Evolutionary conservation across 1,284 basidiomycete genomes (phyloP).

Genomic region (Pyrrhoderma lamaoense): DNA sequence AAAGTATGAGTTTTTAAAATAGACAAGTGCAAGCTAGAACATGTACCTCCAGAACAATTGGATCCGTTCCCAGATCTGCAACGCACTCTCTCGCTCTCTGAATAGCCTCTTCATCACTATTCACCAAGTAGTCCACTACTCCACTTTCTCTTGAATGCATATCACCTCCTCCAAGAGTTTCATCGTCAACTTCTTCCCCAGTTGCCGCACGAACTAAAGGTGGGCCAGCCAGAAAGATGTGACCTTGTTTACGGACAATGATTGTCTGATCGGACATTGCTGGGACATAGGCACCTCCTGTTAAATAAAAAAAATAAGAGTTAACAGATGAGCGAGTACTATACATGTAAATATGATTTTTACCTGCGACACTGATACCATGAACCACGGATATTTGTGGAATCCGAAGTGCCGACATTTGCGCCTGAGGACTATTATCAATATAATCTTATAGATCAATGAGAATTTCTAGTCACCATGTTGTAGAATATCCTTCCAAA

Average conservation of each 20-base stretch:
- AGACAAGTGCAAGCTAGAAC: background rate
- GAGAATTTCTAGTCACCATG: constrained; percentile 50
- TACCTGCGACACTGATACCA: constrained; percentile 86
- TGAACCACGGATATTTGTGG: constrained; percentile 92
- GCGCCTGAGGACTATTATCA: constrained; percentile 55
- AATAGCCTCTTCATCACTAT: constrained; percentile 85
- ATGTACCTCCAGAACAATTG: background rate
- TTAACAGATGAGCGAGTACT: too few species aligned
- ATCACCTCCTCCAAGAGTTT: constrained; percentile 83
- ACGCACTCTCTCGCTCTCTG: constrained; percentile 78
- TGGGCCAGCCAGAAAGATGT: constrained; percentile 93
- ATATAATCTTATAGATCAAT: background rate
- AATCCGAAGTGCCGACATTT: constrained; percentile 85
- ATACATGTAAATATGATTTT: too few species aligned
- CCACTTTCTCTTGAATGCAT: constrained; percentile 95
- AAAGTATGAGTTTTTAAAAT: background rate
- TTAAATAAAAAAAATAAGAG: constrained; percentile 18
- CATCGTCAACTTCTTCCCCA: constrained; percentile 89
- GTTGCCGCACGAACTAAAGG: constrained; percentile 94
- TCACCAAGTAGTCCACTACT: constrained; percentile 88
- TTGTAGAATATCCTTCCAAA: constrained; percentile 97
- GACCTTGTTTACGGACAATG: constrained; percentile 90
- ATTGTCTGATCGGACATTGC: constrained; percentile 97
- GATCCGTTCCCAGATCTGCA: constrained; percentile 57
- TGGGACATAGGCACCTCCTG: constrained; percentile 82